Percentiles rank a stretch among this genome's conserved stretches.
phyloP scores from a whole-genome alignment of 23 red algal species.

The Gracilaria vermiculophylla region DNA sequence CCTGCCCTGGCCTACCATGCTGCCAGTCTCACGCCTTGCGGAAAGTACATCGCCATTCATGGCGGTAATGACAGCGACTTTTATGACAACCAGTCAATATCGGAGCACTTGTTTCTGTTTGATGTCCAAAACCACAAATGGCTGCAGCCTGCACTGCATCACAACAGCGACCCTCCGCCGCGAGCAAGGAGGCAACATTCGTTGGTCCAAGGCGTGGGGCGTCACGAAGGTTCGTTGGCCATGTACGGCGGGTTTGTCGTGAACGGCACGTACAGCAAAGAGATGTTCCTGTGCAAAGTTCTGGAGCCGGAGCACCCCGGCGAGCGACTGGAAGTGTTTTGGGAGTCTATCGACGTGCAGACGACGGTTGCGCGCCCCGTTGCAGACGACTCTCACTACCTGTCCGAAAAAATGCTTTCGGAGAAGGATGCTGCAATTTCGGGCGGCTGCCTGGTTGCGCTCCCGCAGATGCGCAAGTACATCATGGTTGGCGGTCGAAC shows the following conservation, averaged over 20 bases:
- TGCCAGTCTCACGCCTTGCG: conserved; percentile 16
- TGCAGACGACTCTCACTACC: neutral
- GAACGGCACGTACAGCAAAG: conserved; percentile 9
- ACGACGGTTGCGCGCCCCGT: neutral
- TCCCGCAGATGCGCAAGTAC: conserved; percentile 42
- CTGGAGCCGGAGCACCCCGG: neutral
- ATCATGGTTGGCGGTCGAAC: conserved; percentile 39
- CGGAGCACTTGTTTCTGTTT: conserved; percentile 31
- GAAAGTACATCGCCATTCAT: conserved; percentile 35
- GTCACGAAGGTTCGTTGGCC: conserved; percentile 17
- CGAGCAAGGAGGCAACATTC: conserved; percentile 16
- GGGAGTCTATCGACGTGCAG: conserved; percentile 20
- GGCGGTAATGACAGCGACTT: conserved; percentile 24
- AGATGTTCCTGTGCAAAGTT: conserved; percentile 31
- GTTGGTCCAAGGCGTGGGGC: conserved; percentile 46
- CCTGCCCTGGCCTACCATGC: conserved; percentile 43
- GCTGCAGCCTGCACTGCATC: conserved; percentile 8
- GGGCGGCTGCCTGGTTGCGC: conserved; percentile 30
- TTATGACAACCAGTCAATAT: neutral
- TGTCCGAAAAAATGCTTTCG: neutral
- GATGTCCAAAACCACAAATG: conserved; percentile 16
- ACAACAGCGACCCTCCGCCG: neutral
- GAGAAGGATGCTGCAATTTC: neutral
- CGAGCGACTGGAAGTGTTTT: neutral
- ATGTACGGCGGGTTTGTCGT: conserved; percentile 32